These are phyloP conservation scores for Linnemannia elongata DNA, from an alignment of 192 early-diverging fungal genomes.

Conservation along the genomic window DNA sequence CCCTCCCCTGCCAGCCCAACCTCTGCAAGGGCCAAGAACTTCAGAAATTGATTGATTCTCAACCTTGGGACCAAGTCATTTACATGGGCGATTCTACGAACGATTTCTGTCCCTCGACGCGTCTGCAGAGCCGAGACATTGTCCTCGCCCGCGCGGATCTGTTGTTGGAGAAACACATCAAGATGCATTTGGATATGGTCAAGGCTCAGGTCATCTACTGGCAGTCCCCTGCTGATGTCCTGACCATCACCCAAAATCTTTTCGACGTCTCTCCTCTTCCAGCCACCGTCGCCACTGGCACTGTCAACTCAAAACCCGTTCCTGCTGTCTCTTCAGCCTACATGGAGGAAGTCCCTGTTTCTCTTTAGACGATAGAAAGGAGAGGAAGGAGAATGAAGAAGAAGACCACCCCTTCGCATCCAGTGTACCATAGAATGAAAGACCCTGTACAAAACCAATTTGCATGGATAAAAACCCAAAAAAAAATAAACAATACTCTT, in stretches of 20 bases:
- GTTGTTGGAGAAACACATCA: constrained; percentile 41
- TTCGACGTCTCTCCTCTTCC: background rate
- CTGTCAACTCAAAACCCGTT: background rate
- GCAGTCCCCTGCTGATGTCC: constrained; percentile 23
- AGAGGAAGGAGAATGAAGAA: background rate
- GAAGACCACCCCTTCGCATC: background rate
- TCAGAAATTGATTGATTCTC: constrained; percentile 49
- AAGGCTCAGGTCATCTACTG: constrained; percentile 45
- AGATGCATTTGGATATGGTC: constrained; percentile 20
- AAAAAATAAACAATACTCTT: no score
- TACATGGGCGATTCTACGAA: constrained; percentile 70
- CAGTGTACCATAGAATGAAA: background rate
- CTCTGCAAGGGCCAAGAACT: constrained; percentile 72
- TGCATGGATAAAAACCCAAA: no score
- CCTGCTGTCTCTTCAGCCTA: background rate
- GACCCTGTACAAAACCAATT: background rate
- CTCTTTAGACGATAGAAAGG: background rate
- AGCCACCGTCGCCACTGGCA: background rate
- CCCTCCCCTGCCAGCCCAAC: constrained; percentile 67
- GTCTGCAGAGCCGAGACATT: constrained; percentile 34
- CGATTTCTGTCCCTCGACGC: constrained; percentile 66
- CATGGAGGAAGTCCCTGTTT: background rate
- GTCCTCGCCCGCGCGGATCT: constrained; percentile 38
- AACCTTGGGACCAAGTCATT: constrained; percentile 53
- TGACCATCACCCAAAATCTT: constrained; percentile 7